phyloP scores from a whole-genome alignment of 192 early-diverging fungal genomes.

The Chytriomyces confervae region DNA sequence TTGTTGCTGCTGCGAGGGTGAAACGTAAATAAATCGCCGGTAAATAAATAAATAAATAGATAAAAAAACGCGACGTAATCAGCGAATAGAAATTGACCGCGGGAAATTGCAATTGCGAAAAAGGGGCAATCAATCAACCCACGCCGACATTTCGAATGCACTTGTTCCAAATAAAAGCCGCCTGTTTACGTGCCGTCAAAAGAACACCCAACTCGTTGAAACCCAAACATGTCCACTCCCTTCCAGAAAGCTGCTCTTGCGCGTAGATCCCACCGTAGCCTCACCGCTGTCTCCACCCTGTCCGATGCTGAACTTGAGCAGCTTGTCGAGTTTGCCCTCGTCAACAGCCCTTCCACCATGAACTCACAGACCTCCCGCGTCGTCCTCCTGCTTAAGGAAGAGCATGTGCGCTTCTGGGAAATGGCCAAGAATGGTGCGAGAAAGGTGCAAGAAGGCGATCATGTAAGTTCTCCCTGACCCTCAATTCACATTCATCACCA shows the following conservation, averaged over 20 bases:
- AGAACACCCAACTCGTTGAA: neutral
- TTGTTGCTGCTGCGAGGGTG: too few species aligned
- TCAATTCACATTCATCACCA: too few species aligned
- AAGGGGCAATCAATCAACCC: too few species aligned
- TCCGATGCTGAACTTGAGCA: conserved; percentile 35
- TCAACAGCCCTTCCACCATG: conserved; percentile 38
- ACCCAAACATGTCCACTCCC: conserved; percentile 20
- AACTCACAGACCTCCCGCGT: conserved; percentile 38
- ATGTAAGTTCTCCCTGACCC: conserved; percentile 6
- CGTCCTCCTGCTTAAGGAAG: conserved; percentile 37
- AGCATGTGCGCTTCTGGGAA: conserved; percentile 44
- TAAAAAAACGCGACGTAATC: too few species aligned
- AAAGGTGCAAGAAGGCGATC: neutral
- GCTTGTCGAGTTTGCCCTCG: conserved; percentile 35
- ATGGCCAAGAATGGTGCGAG: conserved; percentile 14
- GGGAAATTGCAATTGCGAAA: too few species aligned
- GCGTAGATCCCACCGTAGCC: conserved; percentile 39
- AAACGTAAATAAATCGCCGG: too few species aligned
- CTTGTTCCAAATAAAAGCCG: too few species aligned
- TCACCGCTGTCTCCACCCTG: conserved; percentile 12
- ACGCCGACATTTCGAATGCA: too few species aligned
- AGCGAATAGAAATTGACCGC: too few species aligned
- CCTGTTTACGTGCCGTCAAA: too few species aligned
- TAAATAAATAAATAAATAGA: too few species aligned
- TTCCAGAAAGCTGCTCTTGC: conserved; percentile 29